Evolutionary conservation across 768 basidiomycete genomes (phyloP).

Genomic region (Naganishia vaughanmartiniae): DNA sequence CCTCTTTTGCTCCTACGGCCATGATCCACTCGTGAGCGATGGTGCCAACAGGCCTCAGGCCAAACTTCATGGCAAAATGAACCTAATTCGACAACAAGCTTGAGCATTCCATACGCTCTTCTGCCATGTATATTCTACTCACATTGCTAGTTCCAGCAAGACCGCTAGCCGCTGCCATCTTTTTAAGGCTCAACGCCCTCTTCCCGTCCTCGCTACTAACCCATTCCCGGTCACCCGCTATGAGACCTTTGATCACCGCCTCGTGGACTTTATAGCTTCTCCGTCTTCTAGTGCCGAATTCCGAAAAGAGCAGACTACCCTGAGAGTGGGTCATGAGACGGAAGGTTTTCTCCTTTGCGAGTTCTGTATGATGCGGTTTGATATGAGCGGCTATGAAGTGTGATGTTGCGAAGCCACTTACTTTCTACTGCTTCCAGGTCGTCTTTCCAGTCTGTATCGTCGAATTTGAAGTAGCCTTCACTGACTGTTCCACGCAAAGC

Average conservation of each 20-base stretch:
- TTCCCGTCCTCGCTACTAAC: conserved; percentile 38
- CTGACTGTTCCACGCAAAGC: conserved; percentile 51
- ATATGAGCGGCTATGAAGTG: neutral
- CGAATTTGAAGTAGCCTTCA: conserved; percentile 78
- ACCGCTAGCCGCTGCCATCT: conserved; percentile 54
- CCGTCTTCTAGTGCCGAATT: conserved; percentile 52
- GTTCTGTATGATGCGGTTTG: conserved; percentile 56
- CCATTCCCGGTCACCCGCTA: conserved; percentile 59
- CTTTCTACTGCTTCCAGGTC: conserved; percentile 64
- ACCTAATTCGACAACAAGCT: conserved; percentile 57
- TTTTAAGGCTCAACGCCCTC: neutral
- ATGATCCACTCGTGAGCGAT: conserved; percentile 57
- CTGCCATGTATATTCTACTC: conserved; percentile 36
- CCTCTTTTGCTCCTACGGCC: conserved; percentile 71
- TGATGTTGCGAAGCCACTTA: conserved; percentile 43
- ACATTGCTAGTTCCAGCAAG: conserved; percentile 91
- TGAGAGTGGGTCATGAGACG: conserved; percentile 52
- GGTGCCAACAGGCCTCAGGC: conserved; percentile 64
- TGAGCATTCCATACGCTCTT: conserved; percentile 1
- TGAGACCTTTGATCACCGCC: conserved; percentile 66
- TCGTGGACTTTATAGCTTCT: conserved; percentile 66
- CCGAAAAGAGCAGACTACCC: conserved; percentile 51
- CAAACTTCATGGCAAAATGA: conserved; percentile 76
- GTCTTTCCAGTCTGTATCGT: conserved; percentile 69
- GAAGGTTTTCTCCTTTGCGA: conserved; percentile 70